Evolutionary conservation across 352 stramenopile genomes (phyloP).

Genomic region (Hyaloperonospora brassicae): DNA sequence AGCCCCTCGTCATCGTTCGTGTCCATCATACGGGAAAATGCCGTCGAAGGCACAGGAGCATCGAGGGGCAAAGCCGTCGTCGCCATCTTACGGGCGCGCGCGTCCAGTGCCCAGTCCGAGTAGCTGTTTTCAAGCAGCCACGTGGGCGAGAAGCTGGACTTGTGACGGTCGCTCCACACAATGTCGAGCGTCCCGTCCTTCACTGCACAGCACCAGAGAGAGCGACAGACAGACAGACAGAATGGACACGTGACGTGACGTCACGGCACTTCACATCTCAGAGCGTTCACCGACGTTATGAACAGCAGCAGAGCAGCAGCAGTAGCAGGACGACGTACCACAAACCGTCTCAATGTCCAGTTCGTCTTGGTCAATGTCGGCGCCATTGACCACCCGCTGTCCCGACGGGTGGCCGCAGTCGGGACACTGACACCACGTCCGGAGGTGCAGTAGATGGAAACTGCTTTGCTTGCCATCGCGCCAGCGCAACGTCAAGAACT

Average conservation of each 20-base stretch:
- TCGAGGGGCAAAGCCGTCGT: constrained; percentile 41
- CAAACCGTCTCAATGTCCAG: constrained; percentile 70
- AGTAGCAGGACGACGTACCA: constrained; percentile 26
- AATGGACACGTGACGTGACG: neutral
- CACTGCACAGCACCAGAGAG: constrained; percentile 25
- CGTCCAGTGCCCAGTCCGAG: constrained; percentile 41
- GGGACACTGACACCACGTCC: constrained; percentile 65
- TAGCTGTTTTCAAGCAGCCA: constrained; percentile 81
- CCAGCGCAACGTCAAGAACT: constrained; percentile 76
- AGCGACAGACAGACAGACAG: neutral
- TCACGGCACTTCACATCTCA: neutral
- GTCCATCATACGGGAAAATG: constrained; percentile 64
- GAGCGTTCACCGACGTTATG: neutral
- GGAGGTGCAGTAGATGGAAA: constrained; percentile 70
- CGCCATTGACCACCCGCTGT: constrained; percentile 72
- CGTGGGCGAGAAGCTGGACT: constrained; percentile 56
- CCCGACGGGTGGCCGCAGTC: constrained; percentile 67
- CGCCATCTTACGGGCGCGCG: constrained; percentile 37
- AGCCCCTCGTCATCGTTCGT: constrained; percentile 53
- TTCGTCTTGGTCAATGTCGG: constrained; percentile 42
- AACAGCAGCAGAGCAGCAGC: neutral
- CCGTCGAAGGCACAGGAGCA: constrained; percentile 40
- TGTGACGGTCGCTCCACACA: constrained; percentile 60
- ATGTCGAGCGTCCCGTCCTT: constrained; percentile 64
- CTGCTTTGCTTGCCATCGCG: constrained; percentile 58